A percentile compares a stretch with the other conserved stretches of the same genome.
phyloP scores from a whole-genome alignment of 164 flowering plant species.

The Vitis rupestris region DNA sequence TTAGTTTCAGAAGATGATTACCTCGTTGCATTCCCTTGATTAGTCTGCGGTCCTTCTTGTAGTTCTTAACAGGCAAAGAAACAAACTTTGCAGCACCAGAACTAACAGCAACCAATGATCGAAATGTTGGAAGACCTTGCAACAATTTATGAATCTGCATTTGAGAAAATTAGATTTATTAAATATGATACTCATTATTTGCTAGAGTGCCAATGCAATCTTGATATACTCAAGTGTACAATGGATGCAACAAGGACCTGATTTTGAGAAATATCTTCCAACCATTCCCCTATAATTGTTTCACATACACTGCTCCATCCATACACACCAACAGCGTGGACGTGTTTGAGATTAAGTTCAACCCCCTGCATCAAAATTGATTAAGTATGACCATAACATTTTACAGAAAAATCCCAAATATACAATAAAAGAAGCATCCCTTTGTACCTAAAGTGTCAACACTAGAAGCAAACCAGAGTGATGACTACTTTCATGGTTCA shows the following conservation, averaged over 20 bases:
- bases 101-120: constrained; percentile 82
- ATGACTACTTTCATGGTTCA: not conserved
- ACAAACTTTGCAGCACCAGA: constrained; percentile 92
- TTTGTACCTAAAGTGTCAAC: not conserved
- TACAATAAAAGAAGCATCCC: not conserved
- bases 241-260: constrained; percentile 57
- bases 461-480: not conserved
- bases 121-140: constrained; percentile 79
- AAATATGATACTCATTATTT: not conserved
- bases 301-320: constrained; percentile 90
- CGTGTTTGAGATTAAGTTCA: constrained; percentile 87
- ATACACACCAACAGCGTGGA: constrained; percentile 81
- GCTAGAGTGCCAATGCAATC: not conserved
- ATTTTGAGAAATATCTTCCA: constrained; percentile 94
- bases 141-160: constrained; percentile 73
- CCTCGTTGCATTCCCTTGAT: constrained; percentile 98
- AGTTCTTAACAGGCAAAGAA: constrained; percentile 77
- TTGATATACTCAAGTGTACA: not conserved
- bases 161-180: not conserved
- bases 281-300: constrained; percentile 82
- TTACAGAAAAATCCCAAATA: not conserved
- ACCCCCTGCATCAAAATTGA: constrained; percentile 63
- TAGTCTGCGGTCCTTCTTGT: constrained; percentile 73
- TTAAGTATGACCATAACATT: constrained; percentile 1
- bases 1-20: constrained; percentile 14